phyloP scores from a whole-genome alignment of 2,329 filamentous ascomycete genomes.

The Rhynchosporium secalis region DNA sequence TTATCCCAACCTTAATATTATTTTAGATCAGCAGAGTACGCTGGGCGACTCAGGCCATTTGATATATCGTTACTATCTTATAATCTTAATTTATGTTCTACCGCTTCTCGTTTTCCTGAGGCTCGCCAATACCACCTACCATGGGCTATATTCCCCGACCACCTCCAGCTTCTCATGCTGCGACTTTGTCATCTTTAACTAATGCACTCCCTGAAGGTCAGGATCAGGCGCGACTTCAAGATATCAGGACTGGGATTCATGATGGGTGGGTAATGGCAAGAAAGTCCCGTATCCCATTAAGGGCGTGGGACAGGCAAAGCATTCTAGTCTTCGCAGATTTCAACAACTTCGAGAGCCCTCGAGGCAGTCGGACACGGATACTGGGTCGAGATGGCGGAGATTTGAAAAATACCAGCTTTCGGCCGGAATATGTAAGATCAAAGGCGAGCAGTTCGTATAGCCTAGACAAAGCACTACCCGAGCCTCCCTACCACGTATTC shows the following conservation, averaged over 20 bases:
- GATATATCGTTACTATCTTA: background rate
- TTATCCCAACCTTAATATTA: background rate
- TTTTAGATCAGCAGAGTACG: background rate
- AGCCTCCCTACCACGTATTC: constrained; percentile 43
- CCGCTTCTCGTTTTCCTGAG: background rate
- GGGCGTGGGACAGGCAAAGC: constrained; percentile 21
- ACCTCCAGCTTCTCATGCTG: background rate
- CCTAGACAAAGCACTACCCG: constrained; percentile 25
- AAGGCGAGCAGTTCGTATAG: constrained; percentile 2
- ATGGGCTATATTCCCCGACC: background rate
- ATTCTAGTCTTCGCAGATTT: constrained; percentile 21
- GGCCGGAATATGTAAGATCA: background rate
- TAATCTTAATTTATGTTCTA: background rate
- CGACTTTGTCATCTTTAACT: background rate
- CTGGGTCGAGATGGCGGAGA: constrained; percentile 12
- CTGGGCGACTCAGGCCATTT: background rate
- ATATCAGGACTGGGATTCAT: background rate
- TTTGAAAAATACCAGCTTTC: background rate
- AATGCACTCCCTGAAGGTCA: background rate
- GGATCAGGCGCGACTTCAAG: background rate
- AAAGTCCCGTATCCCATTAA: background rate
- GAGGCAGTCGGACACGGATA: constrained; percentile 14
- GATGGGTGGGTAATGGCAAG: background rate
- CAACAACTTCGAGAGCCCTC: constrained; percentile 21
- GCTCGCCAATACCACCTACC: background rate